These are phyloP conservation scores for Echinosophora koreensis DNA, from an alignment of 306 rosid genomes.

Conservation along the genomic window DNA sequence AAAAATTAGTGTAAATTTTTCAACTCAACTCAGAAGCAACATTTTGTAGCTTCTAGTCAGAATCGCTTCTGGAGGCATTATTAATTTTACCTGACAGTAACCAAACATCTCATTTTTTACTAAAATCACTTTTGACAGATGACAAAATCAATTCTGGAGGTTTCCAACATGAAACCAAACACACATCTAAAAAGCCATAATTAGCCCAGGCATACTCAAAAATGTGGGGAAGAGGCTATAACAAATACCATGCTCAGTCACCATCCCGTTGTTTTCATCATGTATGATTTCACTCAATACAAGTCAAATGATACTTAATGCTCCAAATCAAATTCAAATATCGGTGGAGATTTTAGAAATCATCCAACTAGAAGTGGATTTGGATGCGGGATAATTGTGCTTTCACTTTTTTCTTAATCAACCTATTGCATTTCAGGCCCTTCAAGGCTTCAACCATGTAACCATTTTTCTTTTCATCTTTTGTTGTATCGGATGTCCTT, in stretches of 20 bases:
- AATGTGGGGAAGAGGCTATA: slow-evolving; percentile 39
- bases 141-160: too few relatives aligned
- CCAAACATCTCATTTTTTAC: too few relatives aligned
- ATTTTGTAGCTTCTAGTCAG: too few relatives aligned
- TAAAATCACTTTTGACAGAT: too few relatives aligned
- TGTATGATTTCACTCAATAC: slow-evolving; percentile 19
- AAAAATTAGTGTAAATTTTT: too few relatives aligned
- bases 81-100: too few relatives aligned
- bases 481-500: slow-evolving; percentile 29
- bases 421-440: background rate
- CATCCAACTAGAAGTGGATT: slow-evolving; percentile 32
- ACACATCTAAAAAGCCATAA: too few relatives aligned
- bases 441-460: background rate
- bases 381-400: slow-evolving; percentile 22
- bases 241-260: slow-evolving; percentile 32
- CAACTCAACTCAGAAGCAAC: too few relatives aligned
- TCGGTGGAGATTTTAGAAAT: slow-evolving; percentile 42
- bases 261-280: slow-evolving; percentile 7
- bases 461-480: background rate
- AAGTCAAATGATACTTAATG: slow-evolving; percentile 42
- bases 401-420: slow-evolving; percentile 22
- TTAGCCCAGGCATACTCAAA: slow-evolving; percentile 45
- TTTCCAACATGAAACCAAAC: too few relatives aligned
- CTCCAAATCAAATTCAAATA: slow-evolving; percentile 33
- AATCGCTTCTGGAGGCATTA: too few relatives aligned